Conservation (phyloP, 2,329 filamentous ascomycete genomes). For the Dothideomycetes sp. region DNA sequence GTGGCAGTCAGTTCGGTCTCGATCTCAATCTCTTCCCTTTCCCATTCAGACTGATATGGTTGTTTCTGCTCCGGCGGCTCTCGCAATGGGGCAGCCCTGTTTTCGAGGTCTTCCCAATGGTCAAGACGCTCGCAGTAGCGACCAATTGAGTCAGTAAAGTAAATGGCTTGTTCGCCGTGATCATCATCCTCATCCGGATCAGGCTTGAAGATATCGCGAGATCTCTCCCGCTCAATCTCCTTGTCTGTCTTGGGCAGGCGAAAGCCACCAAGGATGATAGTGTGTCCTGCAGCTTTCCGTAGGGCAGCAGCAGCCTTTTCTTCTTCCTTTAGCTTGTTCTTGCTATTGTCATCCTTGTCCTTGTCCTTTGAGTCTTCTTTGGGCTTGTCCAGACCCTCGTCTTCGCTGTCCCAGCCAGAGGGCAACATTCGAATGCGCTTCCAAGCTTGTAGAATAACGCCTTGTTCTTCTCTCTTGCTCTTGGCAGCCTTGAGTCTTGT, state of each 20-base stretch:
- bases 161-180: constrained; percentile 62
- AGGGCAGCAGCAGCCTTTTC: constrained; percentile 9
- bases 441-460: constrained; percentile 56
- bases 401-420: constrained; percentile 37
- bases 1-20: constrained; percentile 4
- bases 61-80: neutral
- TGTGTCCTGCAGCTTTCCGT: constrained; percentile 9
- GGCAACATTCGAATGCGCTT: constrained; percentile 45
- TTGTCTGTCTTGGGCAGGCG: constrained; percentile 4
- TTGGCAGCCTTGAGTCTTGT: constrained; percentile 53
- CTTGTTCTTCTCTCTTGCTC: constrained; percentile 51
- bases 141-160: constrained; percentile 55
- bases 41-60: constrained; percentile 4
- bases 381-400: constrained; percentile 16
- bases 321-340: constrained; percentile 6
- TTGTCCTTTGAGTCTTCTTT: constrained; percentile 8
- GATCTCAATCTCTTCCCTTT: constrained; percentile 13
- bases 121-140: constrained; percentile 54
- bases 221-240: constrained; percentile 6
- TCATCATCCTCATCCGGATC: constrained; percentile 50
- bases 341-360: constrained; percentile 6
- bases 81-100: constrained; percentile 5
- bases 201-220: constrained; percentile 1
- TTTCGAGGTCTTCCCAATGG: constrained; percentile 47
- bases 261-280: constrained; percentile 28